Conservation (phyloP, 192 early-diverging fungal species). For the Coemansia brasiliensis region DNA sequence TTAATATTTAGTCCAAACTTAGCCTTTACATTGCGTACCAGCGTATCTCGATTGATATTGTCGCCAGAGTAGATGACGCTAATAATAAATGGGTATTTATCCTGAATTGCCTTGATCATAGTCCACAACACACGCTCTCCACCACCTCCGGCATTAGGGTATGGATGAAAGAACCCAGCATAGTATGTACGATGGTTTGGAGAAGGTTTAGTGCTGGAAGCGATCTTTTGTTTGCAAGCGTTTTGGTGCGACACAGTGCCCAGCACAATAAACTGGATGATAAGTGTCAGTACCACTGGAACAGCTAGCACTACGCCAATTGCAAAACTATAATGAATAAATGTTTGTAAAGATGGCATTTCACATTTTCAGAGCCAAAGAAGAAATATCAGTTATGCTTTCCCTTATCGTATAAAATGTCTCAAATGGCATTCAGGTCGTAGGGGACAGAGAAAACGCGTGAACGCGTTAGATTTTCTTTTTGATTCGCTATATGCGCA, state of each 20-base stretch:
- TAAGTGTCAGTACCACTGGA: slow-evolving; percentile 10
- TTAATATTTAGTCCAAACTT: slow-evolving; percentile 75
- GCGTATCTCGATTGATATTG: slow-evolving; percentile 52
- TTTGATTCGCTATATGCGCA: not conserved
- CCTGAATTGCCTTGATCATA: slow-evolving; percentile 76
- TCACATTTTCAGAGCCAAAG: not conserved
- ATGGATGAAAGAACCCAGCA: slow-evolving; percentile 92
- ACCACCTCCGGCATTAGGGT: slow-evolving; percentile 89
- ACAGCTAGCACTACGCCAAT: slow-evolving; percentile 21
- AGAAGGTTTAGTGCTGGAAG: slow-evolving; percentile 14
- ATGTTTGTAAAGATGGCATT: slow-evolving; percentile 21
- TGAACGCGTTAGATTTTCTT: slow-evolving; percentile 2
- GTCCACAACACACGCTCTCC: slow-evolving; percentile 98
- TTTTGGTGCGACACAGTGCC: slow-evolving; percentile 36
- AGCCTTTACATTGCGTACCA: slow-evolving; percentile 53
- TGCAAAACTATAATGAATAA: slow-evolving; percentile 26
- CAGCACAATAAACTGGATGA: slow-evolving; percentile 24
- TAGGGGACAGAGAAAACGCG: slow-evolving; percentile 8
- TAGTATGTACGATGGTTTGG: slow-evolving; percentile 48
- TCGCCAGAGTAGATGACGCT: slow-evolving; percentile 86
- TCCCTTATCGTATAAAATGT: not conserved
- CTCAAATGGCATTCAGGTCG: not conserved
- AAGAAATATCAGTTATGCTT: not conserved
- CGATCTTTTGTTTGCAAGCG: not conserved
- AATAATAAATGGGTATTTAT: slow-evolving; percentile 63